These are phyloP conservation scores for Zymoseptoria ardabiliae DNA, from an alignment of 2,329 filamentous ascomycete genomes.

Conservation along the genomic window DNA sequence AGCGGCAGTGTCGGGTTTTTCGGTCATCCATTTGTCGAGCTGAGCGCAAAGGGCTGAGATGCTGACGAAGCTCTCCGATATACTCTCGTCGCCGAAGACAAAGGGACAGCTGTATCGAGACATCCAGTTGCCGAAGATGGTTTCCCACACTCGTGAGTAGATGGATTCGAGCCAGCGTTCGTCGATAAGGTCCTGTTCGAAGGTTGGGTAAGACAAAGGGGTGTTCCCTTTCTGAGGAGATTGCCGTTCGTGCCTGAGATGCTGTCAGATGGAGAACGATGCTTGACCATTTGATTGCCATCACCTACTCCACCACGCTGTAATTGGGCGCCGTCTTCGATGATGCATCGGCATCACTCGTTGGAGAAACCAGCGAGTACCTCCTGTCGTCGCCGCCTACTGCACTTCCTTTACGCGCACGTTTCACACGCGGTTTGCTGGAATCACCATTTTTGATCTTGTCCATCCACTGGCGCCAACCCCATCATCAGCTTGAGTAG, in stretches of 20 bases:
- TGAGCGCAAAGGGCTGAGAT: conserved; percentile 7
- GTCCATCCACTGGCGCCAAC: background rate
- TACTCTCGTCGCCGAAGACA: conserved; percentile 8
- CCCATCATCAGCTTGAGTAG: background rate
- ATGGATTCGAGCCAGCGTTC: background rate
- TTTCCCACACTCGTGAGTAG: background rate
- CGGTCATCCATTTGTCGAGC: conserved; percentile 8
- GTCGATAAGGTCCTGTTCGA: background rate
- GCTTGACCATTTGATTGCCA: background rate
- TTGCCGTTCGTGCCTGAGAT: background rate
- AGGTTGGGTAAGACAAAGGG: background rate
- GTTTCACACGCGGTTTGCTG: background rate
- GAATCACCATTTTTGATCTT: background rate
- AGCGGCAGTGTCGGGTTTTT: background rate
- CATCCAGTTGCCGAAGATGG: conserved; percentile 9
- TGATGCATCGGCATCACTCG: background rate
- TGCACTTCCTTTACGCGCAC: background rate
- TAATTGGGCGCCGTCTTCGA: background rate
- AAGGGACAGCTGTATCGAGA: conserved; percentile 7
- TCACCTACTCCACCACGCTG: background rate
- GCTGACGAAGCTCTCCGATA: conserved; percentile 6
- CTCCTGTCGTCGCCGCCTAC: background rate
- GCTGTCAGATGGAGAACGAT: background rate
- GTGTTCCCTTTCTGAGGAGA: background rate
- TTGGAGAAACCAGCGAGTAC: background rate